A percentile compares a stretch with the other conserved stretches of the same genome.
Evolutionary conservation across 768 basidiomycete genomes (phyloP).

Genomic region (Sarcomyxa edulis): DNA sequence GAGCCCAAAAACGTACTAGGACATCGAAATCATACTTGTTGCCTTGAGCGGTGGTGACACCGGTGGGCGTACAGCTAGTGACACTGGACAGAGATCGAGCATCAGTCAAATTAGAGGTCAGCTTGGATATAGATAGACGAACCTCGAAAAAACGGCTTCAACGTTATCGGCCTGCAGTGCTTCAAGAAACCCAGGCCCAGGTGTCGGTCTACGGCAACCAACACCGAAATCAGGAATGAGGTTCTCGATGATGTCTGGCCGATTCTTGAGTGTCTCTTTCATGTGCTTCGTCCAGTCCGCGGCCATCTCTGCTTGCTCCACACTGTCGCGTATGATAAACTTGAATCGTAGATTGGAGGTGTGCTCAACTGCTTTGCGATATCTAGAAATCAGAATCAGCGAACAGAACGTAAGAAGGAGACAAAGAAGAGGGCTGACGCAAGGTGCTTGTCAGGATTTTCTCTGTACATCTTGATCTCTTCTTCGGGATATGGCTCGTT

Average conservation of each 20-base stretch:
- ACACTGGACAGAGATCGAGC: too few species aligned
- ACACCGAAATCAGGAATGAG: constrained; percentile 28
- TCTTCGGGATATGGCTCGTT: too few species aligned
- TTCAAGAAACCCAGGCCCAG: constrained; percentile 27
- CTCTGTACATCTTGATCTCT: too few species aligned
- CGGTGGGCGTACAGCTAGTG: too few species aligned
- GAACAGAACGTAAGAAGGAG: constrained; percentile 2
- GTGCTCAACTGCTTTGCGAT: constrained; percentile 35
- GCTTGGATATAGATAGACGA: too few species aligned
- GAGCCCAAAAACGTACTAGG: too few species aligned
- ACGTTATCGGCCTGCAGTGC: too few species aligned
- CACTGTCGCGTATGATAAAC: constrained; percentile 24
- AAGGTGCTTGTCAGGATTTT: too few species aligned
- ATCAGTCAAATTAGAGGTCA: too few species aligned
- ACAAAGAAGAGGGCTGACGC: constrained; percentile 30
- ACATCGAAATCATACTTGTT: too few species aligned
- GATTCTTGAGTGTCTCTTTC: constrained; percentile 32
- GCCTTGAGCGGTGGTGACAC: too few species aligned
- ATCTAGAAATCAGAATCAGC: constrained; percentile 12
- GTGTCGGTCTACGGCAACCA: constrained; percentile 29
- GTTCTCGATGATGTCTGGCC: constrained; percentile 37
- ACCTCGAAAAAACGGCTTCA: too few species aligned
- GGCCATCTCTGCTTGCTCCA: constrained; percentile 23
- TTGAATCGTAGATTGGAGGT: constrained; percentile 29
- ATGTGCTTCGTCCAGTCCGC: constrained; percentile 27